Evolutionary conservation across 306 rosid species (phyloP).

Genomic region (Lagenaria siceraria): DNA sequence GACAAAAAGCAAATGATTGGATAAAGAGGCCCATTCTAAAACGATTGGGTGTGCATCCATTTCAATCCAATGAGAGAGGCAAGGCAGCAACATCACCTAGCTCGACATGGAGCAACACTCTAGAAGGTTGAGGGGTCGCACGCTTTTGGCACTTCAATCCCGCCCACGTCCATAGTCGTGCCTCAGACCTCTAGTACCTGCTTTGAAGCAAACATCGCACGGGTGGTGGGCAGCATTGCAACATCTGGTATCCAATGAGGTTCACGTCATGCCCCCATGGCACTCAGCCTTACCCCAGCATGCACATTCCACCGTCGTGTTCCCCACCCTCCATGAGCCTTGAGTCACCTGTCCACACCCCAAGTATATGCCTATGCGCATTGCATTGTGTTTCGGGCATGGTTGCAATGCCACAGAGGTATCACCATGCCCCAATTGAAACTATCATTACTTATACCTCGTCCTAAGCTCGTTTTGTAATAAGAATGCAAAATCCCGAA

Average conservation of each 20-base stretch:
- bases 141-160: background rate
- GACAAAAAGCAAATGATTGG: no score
- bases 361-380: background rate
- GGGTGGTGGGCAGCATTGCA: background rate
- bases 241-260: background rate
- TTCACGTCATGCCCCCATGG: background rate
- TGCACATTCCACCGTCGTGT: background rate
- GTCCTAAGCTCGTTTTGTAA: background rate
- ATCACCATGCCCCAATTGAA: background rate
- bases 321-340: background rate
- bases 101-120: background rate
- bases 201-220: background rate
- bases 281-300: background rate
- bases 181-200: background rate
- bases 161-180: background rate
- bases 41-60: background rate
- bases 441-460: background rate
- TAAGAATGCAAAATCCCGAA: background rate
- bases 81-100: background rate
- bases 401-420: background rate
- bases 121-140: background rate
- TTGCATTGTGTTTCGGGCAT: background rate
- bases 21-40: no score
- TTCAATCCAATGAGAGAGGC: background rate
- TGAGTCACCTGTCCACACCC: background rate